These are phyloP conservation scores for Phycomyces blakesleeanus DNA, from an alignment of 192 early-diverging fungal genomes.

Conservation along the genomic window DNA sequence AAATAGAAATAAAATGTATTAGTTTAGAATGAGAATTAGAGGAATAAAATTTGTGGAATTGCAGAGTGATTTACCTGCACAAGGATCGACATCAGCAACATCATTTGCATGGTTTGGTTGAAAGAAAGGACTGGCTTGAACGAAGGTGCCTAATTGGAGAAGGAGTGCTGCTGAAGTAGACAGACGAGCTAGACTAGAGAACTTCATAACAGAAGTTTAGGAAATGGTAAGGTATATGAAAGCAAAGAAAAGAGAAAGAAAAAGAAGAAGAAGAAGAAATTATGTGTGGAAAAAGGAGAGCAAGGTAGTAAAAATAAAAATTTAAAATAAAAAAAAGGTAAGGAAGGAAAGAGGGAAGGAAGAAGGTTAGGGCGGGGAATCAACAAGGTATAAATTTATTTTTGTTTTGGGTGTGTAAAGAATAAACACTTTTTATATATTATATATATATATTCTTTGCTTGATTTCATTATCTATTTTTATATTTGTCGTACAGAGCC, in stretches of 20 bases:
- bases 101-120: constrained; percentile 1
- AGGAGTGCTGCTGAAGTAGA: constrained; percentile 4
- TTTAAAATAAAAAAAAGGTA: background rate
- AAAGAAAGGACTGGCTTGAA: constrained; percentile 21
- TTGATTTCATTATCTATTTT: background rate
- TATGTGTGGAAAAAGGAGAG: background rate
- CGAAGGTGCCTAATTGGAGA: constrained; percentile 12
- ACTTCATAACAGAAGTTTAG: constrained; percentile 11
- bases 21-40: too few relatives aligned
- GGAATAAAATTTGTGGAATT: too few relatives aligned
- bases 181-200: constrained; percentile 8
- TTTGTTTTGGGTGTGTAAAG: background rate
- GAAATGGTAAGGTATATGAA: background rate
- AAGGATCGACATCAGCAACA: background rate
- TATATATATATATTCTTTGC: background rate
- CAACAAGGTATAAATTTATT: background rate
- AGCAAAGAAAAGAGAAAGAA: constrained; percentile 1
- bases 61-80: background rate
- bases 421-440: background rate
- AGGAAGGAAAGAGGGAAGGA: background rate
- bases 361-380: background rate
- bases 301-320: too few relatives aligned
- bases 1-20: background rate
- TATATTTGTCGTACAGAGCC: background rate
- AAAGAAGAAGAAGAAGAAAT: constrained; percentile 9